phyloP scores from a whole-genome alignment of 768 basidiomycete genomes.

The Ramaria rubella region DNA sequence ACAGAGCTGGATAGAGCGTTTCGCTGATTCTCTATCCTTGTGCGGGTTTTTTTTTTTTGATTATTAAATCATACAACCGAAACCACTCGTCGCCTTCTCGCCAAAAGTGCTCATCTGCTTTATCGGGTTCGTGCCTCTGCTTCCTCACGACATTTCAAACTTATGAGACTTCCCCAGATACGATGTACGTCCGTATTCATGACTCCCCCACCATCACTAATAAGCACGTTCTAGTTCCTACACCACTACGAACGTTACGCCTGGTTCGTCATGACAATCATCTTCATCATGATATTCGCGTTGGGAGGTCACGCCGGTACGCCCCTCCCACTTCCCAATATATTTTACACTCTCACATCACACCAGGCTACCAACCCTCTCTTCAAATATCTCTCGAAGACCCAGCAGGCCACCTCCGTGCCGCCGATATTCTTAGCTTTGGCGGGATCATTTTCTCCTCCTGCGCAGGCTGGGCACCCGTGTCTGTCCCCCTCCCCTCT shows the following conservation, averaged over 20 bases:
- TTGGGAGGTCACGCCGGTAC: slow-evolving; percentile 5
- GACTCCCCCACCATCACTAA: background rate
- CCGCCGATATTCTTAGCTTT: slow-evolving; percentile 45
- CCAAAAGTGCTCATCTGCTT: no score
- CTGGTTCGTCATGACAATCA: slow-evolving; percentile 36
- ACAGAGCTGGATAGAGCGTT: no score
- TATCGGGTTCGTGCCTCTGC: no score
- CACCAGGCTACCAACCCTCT: background rate
- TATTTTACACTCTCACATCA: background rate
- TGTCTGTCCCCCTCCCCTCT: background rate
- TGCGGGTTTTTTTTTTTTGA: no score
- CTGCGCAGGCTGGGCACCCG: slow-evolving; percentile 31
- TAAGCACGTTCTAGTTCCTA: slow-evolving; percentile 17
- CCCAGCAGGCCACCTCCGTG: slow-evolving; percentile 33
- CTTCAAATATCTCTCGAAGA: slow-evolving; percentile 38
- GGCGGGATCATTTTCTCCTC: slow-evolving; percentile 47
- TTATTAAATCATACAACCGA: no score
- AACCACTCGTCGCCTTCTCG: no score
- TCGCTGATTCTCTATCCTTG: no score
- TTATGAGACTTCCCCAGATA: background rate
- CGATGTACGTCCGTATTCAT: background rate
- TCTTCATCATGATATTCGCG: slow-evolving; percentile 1
- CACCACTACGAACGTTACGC: slow-evolving; percentile 50
- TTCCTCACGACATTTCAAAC: background rate
- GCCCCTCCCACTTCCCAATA: background rate